Evolutionary conservation across 2,329 filamentous ascomycete genomes (phyloP), one percentile per base, ranked within the genome.

Genomic region (Daldinia sp.): DNA sequence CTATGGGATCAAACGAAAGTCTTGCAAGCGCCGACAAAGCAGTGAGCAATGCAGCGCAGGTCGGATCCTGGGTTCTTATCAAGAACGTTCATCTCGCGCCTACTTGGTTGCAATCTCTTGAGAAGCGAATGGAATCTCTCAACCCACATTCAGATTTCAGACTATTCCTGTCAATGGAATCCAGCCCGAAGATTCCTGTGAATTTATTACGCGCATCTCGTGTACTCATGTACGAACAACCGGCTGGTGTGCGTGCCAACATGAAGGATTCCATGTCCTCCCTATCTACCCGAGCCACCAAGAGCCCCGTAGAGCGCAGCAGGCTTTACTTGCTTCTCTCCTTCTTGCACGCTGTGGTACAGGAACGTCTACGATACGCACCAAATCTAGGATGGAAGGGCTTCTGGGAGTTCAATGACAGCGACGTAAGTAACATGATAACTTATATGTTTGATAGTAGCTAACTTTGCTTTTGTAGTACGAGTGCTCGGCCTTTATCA

Each of bases 361-460:
- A 99, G 77, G 95, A 99, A 78, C 86, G 96, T 71, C 82, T 99
- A 66, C 90, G 95, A 66, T 99, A 99, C 76, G 94, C 94, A 21
- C 96, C 95, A 0, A 94, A 86, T 59, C 82, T 99, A 57, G 95
- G 95, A 63, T 99, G 95, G 95, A 97, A 96, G 82, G 93, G 93
- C 55, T 97, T 97, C 84, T 99, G 96, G 95, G 96, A 99, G 79
- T 99, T 99, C 78, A 99, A 99, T 76, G 96, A 99, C 78, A 96
- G 94, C 71, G 95, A 99, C 79, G 92, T 96, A 87, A 91, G 92
- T 89, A 29, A 13, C 27, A 45, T 35, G 15, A 15, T 11, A 13
- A 21, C 39, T 27, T 15, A 45, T 45, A 49, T 49, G 19, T 30
- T 23, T 35, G 27, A 32, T 25, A n/a, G 21, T 32, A 34, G 29